These are phyloP conservation scores for Byssothecium circinans DNA, from an alignment of 2,329 filamentous ascomycete species.

Conservation along the genomic window DNA sequence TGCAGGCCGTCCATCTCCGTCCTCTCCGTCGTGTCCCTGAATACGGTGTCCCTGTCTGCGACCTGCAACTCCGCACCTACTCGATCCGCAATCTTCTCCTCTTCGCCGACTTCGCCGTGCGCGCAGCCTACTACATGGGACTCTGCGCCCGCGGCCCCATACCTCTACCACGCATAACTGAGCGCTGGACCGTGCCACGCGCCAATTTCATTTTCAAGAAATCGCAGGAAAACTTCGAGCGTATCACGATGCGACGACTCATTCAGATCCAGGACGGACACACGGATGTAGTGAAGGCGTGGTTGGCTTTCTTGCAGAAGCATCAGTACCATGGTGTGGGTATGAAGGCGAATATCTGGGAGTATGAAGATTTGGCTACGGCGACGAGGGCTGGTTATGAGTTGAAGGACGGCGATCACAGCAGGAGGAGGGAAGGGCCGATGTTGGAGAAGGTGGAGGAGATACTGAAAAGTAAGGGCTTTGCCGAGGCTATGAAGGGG, in stretches of 20 bases:
- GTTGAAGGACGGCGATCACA: constrained; percentile 28
- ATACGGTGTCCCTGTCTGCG: constrained; percentile 80
- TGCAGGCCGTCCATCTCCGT: constrained; percentile 83
- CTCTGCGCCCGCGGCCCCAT: constrained; percentile 84
- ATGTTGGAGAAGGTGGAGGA: constrained; percentile 41
- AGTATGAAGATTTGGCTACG: constrained; percentile 68
- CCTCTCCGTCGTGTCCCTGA: constrained; percentile 75
- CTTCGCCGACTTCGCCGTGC: constrained; percentile 90
- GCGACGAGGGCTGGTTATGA: constrained; percentile 34
- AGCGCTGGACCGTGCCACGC: constrained; percentile 92
- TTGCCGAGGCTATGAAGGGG: constrained; percentile 37
- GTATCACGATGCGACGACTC: constrained; percentile 79
- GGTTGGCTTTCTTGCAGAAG: constrained; percentile 90
- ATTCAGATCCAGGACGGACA: constrained; percentile 94
- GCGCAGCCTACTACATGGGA: constrained; percentile 90
- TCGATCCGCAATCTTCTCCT: constrained; percentile 88
- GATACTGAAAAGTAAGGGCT: constrained; percentile 33
- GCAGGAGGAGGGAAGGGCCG: constrained; percentile 32
- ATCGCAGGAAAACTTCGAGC: constrained; percentile 95
- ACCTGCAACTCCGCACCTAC: constrained; percentile 92
- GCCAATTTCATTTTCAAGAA: constrained; percentile 96
- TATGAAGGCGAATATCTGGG: constrained; percentile 98
- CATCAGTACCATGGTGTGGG: constrained; percentile 95
- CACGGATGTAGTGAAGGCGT: constrained; percentile 83
- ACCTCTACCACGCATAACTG: constrained; percentile 80